Base-by-base conservation (phyloP, 441 rosid genomes). In the Adansonia grandidieri region DNA sequence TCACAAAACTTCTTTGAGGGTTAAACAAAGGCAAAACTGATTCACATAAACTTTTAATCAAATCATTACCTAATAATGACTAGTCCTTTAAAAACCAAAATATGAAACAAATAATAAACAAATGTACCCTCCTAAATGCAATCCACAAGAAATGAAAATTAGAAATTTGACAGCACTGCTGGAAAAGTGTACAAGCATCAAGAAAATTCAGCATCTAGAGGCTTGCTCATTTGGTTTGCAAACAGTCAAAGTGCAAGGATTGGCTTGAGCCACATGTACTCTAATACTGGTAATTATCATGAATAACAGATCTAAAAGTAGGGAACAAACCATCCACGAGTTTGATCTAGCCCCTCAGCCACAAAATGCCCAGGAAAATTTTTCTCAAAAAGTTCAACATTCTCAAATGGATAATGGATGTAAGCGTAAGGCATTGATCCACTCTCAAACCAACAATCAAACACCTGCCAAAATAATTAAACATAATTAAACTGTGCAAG, bases 381-480 rank as follows among this genome's bases (percentile, higher is more conserved):
- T 78, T 88, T 88, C 86, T 93, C 98, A 83, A 97, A 93, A 57
- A 89, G 89, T 79, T 93, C 95, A 79, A 81, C 89, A 80, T 97
- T 97, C 88, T 97, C 98, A 86, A 95, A 97, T 17, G 98, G 98
- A 79, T 96, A 96, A 83, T 94, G 99, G 75, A 94, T 91, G 83
- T 90, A 94, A 66, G 99, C 99, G 85, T 94, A 96, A 44, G 99
- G 98, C 99, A 96, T 96, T 62, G 99, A 94, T 19, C 99, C 99
- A 78, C 99, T 96, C 85, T 94, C 99, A 85, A 96, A 96, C 99
- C 99, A 97, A 85, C 98, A 95, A 89, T 97, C 98, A 73, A 95
- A 95, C 58, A 95, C 99, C 98, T 97, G 93, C 81, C 61, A 87
- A 77, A 71, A 37, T 13, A 37, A 71, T 48, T 70, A 51, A 14